Conservation (phyloP, 208 protist species). For the Leishmania mexicana region DNA sequence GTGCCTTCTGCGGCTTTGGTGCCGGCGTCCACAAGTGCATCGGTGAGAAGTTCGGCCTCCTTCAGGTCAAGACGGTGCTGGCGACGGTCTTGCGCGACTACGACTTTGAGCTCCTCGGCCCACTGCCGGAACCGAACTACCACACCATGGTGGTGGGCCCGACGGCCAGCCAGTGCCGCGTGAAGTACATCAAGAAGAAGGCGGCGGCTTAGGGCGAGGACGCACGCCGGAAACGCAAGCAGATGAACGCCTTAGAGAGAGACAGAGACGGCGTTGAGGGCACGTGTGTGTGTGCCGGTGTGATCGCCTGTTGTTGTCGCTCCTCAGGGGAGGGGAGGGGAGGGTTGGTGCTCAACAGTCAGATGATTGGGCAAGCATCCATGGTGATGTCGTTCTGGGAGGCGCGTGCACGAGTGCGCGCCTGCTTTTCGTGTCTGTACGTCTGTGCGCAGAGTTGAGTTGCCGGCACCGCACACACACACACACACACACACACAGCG, state of each 20-base stretch:
- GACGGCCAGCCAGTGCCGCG: constrained; percentile 60
- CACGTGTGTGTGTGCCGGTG: not conserved
- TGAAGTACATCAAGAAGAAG: constrained; percentile 73
- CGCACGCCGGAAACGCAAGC: not conserved
- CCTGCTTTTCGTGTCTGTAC: not conserved
- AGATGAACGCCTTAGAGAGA: not conserved
- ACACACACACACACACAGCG: not conserved
- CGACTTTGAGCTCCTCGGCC: constrained; percentile 82
- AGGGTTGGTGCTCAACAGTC: too few relatives aligned
- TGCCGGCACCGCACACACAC: not conserved
- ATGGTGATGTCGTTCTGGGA: too few relatives aligned
- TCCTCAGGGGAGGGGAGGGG: not conserved
- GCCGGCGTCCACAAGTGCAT: constrained; percentile 92
- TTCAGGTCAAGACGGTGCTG: constrained; percentile 94
- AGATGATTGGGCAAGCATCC: too few relatives aligned
- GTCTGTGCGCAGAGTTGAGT: not conserved
- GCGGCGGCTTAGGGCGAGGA: constrained; percentile 8
- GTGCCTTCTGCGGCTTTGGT: constrained; percentile 89
- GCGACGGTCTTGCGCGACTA: constrained; percentile 85
- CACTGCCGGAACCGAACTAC: constrained; percentile 86
- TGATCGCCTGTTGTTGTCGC: not conserved
- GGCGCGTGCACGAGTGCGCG: not conserved
- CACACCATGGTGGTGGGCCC: constrained; percentile 91
- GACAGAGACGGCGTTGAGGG: not conserved
- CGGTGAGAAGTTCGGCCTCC: constrained; percentile 92